Evolutionary conservation across 768 basidiomycete species (phyloP).

Genomic region (Amanita brunnescens): DNA sequence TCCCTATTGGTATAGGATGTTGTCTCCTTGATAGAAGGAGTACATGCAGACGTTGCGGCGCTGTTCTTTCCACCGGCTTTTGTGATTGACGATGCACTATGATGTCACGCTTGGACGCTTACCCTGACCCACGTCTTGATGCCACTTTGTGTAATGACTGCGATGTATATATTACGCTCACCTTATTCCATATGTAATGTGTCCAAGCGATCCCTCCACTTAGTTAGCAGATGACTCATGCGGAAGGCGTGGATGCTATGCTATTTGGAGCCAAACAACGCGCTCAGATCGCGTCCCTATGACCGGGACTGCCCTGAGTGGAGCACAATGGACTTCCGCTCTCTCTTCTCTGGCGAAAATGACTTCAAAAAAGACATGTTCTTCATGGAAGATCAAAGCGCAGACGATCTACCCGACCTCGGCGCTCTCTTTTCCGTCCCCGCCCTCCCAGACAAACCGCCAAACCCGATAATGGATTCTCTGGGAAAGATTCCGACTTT

Average conservation of each 20-base stretch:
- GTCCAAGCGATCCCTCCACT: too few relatives aligned
- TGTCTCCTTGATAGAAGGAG: constrained; percentile 71
- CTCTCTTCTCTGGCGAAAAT: not conserved
- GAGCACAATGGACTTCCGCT: not conserved
- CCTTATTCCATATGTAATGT: too few relatives aligned
- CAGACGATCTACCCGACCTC: constrained; percentile 29
- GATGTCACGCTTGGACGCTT: too few relatives aligned
- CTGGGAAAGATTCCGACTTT: constrained; percentile 25
- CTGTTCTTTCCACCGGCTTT: constrained; percentile 33
- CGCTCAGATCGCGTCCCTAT: not conserved
- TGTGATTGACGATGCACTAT: constrained; percentile 23
- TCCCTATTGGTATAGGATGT: constrained; percentile 71
- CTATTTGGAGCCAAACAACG: constrained; percentile 5
- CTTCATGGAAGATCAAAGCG: not conserved
- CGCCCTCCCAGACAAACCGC: constrained; percentile 57
- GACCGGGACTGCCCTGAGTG: too few relatives aligned
- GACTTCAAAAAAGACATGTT: constrained; percentile 1
- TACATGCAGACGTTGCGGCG: constrained; percentile 47
- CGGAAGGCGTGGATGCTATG: too few relatives aligned
- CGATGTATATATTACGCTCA: too few relatives aligned
- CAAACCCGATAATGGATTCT: constrained; percentile 67
- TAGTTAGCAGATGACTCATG: too few relatives aligned
- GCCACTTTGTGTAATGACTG: too few relatives aligned
- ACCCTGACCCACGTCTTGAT: not conserved
- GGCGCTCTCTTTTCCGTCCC: constrained; percentile 53